These are phyloP conservation scores for Melastoma candidum DNA, from an alignment of 441 rosid species.

Conservation along the genomic window DNA sequence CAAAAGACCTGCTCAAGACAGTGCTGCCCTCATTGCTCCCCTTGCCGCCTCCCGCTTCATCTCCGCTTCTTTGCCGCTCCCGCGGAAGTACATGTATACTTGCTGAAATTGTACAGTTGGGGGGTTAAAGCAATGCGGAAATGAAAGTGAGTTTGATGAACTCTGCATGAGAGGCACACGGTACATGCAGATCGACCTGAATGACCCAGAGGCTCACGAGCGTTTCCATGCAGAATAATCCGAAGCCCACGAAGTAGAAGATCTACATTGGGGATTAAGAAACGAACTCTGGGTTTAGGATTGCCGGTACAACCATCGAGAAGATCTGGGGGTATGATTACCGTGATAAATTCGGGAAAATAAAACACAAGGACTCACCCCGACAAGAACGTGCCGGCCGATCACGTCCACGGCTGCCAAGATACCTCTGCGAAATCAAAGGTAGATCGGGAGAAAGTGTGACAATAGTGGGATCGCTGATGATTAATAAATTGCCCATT, in stretches of 20 bases:
- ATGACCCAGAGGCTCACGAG: conserved; percentile 82
- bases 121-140: neutral
- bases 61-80: conserved; percentile 76
- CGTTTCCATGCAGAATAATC: conserved; percentile 62
- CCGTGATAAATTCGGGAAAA: neutral
- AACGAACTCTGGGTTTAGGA: neutral
- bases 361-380: conserved; percentile 41
- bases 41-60: conserved; percentile 59
- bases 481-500: too few species aligned
- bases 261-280: conserved; percentile 30
- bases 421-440: conserved; percentile 50
- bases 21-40: conserved; percentile 67
- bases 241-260: conserved; percentile 84
- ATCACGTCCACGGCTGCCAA: conserved; percentile 64
- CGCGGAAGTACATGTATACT: conserved; percentile 90
- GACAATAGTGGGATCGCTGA: too few species aligned
- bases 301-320: neutral
- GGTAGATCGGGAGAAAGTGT: neutral
- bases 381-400: conserved; percentile 31
- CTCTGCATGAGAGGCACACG: too few species aligned
- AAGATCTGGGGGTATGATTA: too few species aligned
- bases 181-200: conserved; percentile 38
- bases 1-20: conserved; percentile 14
- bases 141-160: too few species aligned
- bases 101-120: conserved; percentile 33